Base-by-base conservation (phyloP, 441 rosid species). In the Gossypium gossypioides region DNA sequence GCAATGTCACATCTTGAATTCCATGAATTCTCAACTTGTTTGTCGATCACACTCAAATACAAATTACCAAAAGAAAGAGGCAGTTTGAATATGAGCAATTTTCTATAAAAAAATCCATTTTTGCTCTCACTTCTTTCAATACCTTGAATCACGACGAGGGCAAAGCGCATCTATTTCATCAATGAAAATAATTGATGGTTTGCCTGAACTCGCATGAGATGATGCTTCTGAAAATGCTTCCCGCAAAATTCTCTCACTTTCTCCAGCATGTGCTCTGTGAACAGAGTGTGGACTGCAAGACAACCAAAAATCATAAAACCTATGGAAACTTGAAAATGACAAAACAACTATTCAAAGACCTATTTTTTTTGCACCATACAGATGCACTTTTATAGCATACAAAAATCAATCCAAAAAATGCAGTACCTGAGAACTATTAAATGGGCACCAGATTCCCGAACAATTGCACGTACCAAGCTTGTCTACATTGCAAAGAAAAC, bases 111-210 rank as follows among this genome's bases (percentile, higher is more conserved):
- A 6, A 0, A 29, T 51, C 34, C 58, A 0, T 19, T 32, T 15
- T 7, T 68, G 19, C 58, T 64, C 13, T 70, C 24, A 66, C 42
- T 60, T 61, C 10, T 73, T 29, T 27, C 46, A 16, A 69, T 79
- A 90, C 98, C 93, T 81, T 73, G 86, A 85, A 84, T 77, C 86
- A 74, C 93, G 96, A 2, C 85, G 90, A 75, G 97, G 96, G 77
- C 94, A 95, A 21, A 95, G 84, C 13, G 87, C 94, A 73, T 95
- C 97, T 34, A 95, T 87, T 80, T 95, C 99, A 79, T 95, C 97
- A n/a, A 92, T 91, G 29, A 95, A 92, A 73, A 95, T 79, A 68
- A 95, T 93, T 0, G 96, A 85, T 4, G 97, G 93, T 75, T 82
- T 86, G 75, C 89, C 97, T 4, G 81, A 80, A 59, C 18, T 76